phyloP scores from a whole-genome alignment of 805 yeast genomes.

The Huiozyma naganishii region DNA sequence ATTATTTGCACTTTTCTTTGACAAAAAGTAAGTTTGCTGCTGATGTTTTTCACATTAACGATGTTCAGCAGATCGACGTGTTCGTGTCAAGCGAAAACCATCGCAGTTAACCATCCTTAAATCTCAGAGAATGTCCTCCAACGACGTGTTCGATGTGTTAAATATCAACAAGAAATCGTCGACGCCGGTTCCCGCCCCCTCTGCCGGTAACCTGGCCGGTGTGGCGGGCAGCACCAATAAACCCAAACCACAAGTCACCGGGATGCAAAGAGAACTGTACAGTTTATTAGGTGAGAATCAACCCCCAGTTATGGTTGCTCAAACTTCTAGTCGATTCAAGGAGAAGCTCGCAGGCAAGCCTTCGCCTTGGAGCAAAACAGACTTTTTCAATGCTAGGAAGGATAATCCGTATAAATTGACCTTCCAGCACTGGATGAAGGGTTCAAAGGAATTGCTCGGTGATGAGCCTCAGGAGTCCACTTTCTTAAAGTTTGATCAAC shows the following conservation, averaged over 20 bases:
- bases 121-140: slow-evolving; percentile 28
- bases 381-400: slow-evolving; percentile 43
- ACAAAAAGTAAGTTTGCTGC: no score
- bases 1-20: no score
- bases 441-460: slow-evolving; percentile 37
- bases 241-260: slow-evolving; percentile 33
- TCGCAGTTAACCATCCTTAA: neutral
- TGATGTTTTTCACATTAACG: no score
- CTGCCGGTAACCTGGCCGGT: slow-evolving; percentile 12
- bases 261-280: slow-evolving; percentile 84
- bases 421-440: slow-evolving; percentile 82
- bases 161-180: slow-evolving; percentile 39
- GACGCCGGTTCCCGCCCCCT: slow-evolving; percentile 14
- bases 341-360: slow-evolving; percentile 54
- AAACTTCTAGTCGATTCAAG: slow-evolving; percentile 41
- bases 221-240: slow-evolving; percentile 5
- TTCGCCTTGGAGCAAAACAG: slow-evolving; percentile 70
- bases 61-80: no score
- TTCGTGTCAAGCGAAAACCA: no score
- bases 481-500: slow-evolving; percentile 66
- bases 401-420: slow-evolving; percentile 36
- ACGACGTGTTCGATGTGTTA: slow-evolving; percentile 69
- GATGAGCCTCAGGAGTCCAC: slow-evolving; percentile 34
- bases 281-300: slow-evolving; percentile 84
- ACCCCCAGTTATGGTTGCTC: slow-evolving; percentile 63